Evolutionary conservation across 768 basidiomycete species (phyloP).

Genomic region (Kockovaella imperatae): DNA sequence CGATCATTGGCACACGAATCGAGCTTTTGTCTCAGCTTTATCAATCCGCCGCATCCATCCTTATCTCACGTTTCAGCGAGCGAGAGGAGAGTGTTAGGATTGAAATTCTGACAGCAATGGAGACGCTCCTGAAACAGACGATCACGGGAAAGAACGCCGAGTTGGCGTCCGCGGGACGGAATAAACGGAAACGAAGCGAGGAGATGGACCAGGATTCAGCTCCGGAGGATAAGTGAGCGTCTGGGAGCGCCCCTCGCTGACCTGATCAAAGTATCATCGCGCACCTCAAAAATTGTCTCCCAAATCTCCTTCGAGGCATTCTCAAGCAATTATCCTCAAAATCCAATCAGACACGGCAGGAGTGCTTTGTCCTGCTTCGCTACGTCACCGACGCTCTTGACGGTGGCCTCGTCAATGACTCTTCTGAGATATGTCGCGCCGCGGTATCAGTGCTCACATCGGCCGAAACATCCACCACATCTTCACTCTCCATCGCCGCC

Average conservation of each 20-base stretch:
- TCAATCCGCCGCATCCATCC: constrained; percentile 72
- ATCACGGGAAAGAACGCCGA: constrained; percentile 51
- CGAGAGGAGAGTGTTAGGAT: constrained; percentile 89
- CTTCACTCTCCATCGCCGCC: constrained; percentile 72
- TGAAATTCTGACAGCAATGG: constrained; percentile 85
- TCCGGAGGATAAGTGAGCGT: constrained; percentile 35
- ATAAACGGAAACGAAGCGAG: constrained; percentile 47
- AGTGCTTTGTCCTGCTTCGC: constrained; percentile 72
- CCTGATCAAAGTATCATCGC: background rate
- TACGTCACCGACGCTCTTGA: constrained; percentile 70
- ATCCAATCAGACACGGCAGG: constrained; percentile 70
- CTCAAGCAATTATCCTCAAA: constrained; percentile 79
- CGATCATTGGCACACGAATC: constrained; percentile 79
- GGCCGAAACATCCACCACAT: constrained; percentile 55
- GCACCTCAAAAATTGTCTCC: constrained; percentile 55
- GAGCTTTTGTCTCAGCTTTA: constrained; percentile 74
- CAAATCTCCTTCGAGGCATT: constrained; percentile 67
- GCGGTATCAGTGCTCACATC: constrained; percentile 21
- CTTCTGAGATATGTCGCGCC: constrained; percentile 54
- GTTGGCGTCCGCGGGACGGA: constrained; percentile 40
- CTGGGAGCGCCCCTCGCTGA: background rate
- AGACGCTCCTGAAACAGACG: constrained; percentile 72
- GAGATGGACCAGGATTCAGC: constrained; percentile 49
- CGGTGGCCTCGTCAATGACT: constrained; percentile 68
- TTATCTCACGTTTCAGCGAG: constrained; percentile 87